Conservation (phyloP, 805 yeast genomes). For the Ogataea ramenticola region DNA sequence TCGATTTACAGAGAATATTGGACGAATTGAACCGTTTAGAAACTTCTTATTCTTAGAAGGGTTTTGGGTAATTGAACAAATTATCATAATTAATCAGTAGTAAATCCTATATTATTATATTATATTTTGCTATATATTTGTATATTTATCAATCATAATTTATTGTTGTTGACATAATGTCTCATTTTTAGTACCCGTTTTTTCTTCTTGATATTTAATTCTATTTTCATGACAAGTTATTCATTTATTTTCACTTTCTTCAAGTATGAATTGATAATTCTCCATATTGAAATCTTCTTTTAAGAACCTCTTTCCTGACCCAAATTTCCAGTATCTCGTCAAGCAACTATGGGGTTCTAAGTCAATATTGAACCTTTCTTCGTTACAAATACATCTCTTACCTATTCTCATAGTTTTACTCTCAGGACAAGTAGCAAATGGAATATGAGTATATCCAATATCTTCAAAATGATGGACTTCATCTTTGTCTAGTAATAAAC, state of each 20-base stretch:
- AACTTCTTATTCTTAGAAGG: slow-evolving; percentile 27
- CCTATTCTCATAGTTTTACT: slow-evolving; percentile 39
- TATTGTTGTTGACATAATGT: not conserved
- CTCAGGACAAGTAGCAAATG: slow-evolving; percentile 58
- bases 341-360: slow-evolving; percentile 51
- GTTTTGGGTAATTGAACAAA: too few species aligned
- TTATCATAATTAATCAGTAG: too few species aligned
- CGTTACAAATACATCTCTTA: slow-evolving; percentile 54
- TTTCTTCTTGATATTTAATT: too few species aligned
- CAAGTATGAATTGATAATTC: slow-evolving; percentile 10
- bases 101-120: too few species aligned
- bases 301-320: slow-evolving; percentile 51
- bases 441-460: slow-evolving; percentile 71
- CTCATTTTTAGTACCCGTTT: too few species aligned
- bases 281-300: slow-evolving; percentile 32
- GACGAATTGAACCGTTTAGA: slow-evolving; percentile 76
- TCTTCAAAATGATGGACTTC: slow-evolving; percentile 77
- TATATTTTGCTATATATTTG: too few species aligned
- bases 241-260: not conserved
- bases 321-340: slow-evolving; percentile 69
- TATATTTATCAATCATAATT: not conserved
- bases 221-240: too few species aligned
- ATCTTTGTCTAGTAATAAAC: slow-evolving; percentile 47
- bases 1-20: slow-evolving; percentile 78
- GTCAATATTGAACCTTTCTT: slow-evolving; percentile 36